phyloP scores from a whole-genome alignment of 805 yeast genomes.

The Cyberlindnera japonica region DNA sequence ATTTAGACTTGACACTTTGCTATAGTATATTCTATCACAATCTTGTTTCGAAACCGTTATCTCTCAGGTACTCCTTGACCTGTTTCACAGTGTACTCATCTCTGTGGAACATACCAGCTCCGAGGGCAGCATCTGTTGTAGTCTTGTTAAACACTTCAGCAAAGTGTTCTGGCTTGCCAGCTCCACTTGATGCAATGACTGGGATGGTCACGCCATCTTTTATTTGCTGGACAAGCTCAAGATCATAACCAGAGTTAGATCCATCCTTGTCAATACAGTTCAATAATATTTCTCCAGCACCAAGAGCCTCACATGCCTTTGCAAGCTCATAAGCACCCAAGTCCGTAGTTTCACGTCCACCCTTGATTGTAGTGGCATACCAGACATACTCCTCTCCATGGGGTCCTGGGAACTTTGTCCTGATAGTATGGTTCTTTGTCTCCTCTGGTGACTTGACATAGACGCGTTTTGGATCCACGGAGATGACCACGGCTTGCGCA shows the following conservation, averaged over 20 bases:
- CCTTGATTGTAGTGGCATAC: conserved; percentile 94
- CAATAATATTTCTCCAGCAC: conserved; percentile 92
- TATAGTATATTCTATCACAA: conserved; percentile 40
- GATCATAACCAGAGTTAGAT: conserved; percentile 88
- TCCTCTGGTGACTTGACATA: conserved; percentile 63
- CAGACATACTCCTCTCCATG: conserved; percentile 85
- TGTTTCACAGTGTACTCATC: conserved; percentile 85
- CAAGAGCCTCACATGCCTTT: conserved; percentile 83
- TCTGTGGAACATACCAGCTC: conserved; percentile 98
- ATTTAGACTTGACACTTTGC: too few species aligned
- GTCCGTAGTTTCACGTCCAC: conserved; percentile 89
- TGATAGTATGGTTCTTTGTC: conserved; percentile 59
- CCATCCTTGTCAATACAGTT: conserved; percentile 98
- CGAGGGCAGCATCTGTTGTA: conserved; percentile 91
- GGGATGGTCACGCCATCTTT: conserved; percentile 80
- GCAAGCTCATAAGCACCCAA: conserved; percentile 90
- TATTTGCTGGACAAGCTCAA: conserved; percentile 76
- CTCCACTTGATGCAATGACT: conserved; percentile 97
- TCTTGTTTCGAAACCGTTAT: conserved; percentile 69
- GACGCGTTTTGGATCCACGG: conserved; percentile 94
- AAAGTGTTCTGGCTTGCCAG: conserved; percentile 91
- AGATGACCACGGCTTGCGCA: conserved; percentile 94
- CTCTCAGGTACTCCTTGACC: conserved; percentile 66
- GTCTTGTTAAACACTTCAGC: conserved; percentile 81
- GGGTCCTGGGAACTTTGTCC: conserved; percentile 72